These are phyloP conservation scores for Ceratocystis cubensis DNA, from an alignment of 2,329 filamentous ascomycete genomes.

Conservation along the genomic window DNA sequence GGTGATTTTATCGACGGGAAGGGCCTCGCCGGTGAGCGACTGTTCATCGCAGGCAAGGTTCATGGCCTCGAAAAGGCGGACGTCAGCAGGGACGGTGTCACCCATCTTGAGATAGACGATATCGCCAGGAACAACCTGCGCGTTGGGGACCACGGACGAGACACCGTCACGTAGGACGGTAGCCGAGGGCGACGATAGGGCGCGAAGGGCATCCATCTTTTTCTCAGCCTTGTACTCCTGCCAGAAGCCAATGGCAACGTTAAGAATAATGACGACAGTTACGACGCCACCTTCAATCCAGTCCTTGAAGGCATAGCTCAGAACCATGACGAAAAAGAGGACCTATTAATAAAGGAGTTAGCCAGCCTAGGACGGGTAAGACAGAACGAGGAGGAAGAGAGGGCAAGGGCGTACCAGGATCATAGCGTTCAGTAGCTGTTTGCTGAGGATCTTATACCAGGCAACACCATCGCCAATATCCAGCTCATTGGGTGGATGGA, in stretches of 20 bases:
- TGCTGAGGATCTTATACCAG: slow-evolving; percentile 59
- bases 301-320: slow-evolving; percentile 54
- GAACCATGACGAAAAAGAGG: slow-evolving; percentile 63
- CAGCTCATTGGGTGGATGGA: slow-evolving; percentile 57
- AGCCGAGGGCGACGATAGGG: slow-evolving; percentile 51
- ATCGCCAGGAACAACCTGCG: slow-evolving; percentile 59
- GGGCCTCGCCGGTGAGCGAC: slow-evolving; percentile 62
- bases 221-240: slow-evolving; percentile 54
- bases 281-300: slow-evolving; percentile 57
- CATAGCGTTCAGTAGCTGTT: slow-evolving; percentile 68
- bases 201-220: slow-evolving; percentile 51
- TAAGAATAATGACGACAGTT: slow-evolving; percentile 53
- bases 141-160: slow-evolving; percentile 43
- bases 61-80: slow-evolving; percentile 59
- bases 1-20: slow-evolving; percentile 55
- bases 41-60: slow-evolving; percentile 71
- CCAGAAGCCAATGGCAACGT: slow-evolving; percentile 55
- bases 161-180: slow-evolving; percentile 49
- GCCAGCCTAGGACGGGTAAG: slow-evolving; percentile 30
- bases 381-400: slow-evolving; percentile 32
- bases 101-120: slow-evolving; percentile 55
- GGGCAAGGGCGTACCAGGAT: slow-evolving; percentile 44
- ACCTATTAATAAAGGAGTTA: slow-evolving; percentile 38
- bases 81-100: slow-evolving; percentile 61
- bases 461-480: slow-evolving; percentile 55